A percentile compares a stretch with the other conserved stretches of the same genome.
phyloP scores from a whole-genome alignment of 2,329 filamentous ascomycete species.

The Colletotrichum gigasporum region DNA sequence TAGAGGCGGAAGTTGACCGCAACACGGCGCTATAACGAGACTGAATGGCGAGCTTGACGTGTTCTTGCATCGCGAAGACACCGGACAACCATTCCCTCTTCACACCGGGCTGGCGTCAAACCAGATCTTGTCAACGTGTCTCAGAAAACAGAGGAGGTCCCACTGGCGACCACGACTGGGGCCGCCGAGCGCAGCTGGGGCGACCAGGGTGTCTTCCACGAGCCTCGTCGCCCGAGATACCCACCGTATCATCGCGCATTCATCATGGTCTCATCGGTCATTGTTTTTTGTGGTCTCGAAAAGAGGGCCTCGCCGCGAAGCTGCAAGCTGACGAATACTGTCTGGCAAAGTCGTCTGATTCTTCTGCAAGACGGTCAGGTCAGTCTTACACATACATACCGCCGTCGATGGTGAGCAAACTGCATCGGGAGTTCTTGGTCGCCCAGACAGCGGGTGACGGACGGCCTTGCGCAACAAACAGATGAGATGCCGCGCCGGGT shows the following conservation, averaged over 20 bases:
- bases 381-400: neutral
- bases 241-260: conserved; percentile 9
- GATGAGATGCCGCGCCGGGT: conserved; percentile 28
- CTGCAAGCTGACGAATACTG: conserved; percentile 19
- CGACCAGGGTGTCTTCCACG: neutral
- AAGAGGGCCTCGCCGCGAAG: neutral
- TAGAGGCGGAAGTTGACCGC: neutral
- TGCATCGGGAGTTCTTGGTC: neutral
- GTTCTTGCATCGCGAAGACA: conserved; percentile 8
- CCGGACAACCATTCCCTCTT: neutral
- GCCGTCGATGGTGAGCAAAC: neutral
- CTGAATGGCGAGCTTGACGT: conserved; percentile 2
- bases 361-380: neutral
- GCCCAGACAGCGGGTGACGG: neutral
- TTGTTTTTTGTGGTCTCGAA: conserved; percentile 3
- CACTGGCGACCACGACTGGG: too few species aligned
- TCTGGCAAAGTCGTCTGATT: conserved; percentile 3
- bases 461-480: neutral
- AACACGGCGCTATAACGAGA: neutral
- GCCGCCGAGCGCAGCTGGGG: too few species aligned
- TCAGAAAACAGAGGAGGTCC: neutral
- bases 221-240: neutral
- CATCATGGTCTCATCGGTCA: neutral
- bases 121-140: conserved; percentile 2
- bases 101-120: conserved; percentile 10